Evolutionary conservation across 1,284 basidiomycete genomes (phyloP).

Genomic region (Porodaedalea pini): DNA sequence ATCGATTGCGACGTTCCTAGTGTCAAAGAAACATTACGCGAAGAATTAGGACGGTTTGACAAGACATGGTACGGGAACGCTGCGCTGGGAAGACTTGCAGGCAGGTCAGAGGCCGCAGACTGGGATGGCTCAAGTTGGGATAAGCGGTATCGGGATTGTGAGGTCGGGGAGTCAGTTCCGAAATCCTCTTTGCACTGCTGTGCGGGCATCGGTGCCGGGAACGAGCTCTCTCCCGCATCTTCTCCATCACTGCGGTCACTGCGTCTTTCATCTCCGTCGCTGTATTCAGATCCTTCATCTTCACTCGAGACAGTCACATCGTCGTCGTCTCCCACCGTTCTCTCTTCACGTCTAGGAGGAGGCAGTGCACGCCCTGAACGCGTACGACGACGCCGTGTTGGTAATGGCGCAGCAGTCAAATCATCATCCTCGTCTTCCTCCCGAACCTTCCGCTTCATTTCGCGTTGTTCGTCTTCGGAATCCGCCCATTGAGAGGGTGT

Average conservation of each 20-base stretch:
- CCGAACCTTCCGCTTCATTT: neutral
- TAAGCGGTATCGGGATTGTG: neutral
- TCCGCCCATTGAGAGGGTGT: slow-evolving; percentile 17
- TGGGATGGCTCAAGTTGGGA: neutral
- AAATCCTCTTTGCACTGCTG: neutral
- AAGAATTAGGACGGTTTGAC: neutral
- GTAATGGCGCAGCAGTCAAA: neutral
- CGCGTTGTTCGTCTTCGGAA: slow-evolving; percentile 8
- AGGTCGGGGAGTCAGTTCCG: neutral
- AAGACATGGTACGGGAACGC: slow-evolving; percentile 2
- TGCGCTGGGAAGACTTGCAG: neutral
- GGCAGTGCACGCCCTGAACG: neutral
- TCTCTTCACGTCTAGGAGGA: neutral
- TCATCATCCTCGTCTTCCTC: neutral
- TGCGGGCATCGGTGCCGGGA: slow-evolving; percentile 4
- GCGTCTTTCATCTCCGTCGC: neutral
- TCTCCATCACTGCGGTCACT: neutral
- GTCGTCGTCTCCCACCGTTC: neutral
- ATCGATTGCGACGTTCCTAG: neutral
- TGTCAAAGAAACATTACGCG: neutral
- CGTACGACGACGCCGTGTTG: neutral
- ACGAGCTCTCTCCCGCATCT: neutral
- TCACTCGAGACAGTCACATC: neutral
- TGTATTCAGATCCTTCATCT: neutral
- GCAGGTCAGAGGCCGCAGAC: neutral